Percentiles rank a stretch among this genome's conserved stretches.
Conservation (phyloP, 768 basidiomycete genomes). For the Termitomyces sp. region DNA sequence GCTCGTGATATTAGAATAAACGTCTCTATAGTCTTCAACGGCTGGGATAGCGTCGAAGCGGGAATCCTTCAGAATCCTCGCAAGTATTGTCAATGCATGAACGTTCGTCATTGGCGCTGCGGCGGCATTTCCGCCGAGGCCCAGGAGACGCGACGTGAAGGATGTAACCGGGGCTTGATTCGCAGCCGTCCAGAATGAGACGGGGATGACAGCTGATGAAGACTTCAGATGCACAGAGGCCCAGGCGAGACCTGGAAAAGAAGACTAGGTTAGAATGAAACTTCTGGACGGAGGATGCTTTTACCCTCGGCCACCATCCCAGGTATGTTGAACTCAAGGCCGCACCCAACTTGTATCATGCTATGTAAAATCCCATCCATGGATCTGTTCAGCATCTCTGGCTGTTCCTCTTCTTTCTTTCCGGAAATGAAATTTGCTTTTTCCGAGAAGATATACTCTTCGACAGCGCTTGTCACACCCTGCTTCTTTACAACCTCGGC, state of each 20-base stretch:
- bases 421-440: conserved; percentile 35
- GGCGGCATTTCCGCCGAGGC: background rate
- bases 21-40: conserved; percentile 10
- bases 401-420: conserved; percentile 23
- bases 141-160: conserved; percentile 5
- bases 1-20: conserved; percentile 28
- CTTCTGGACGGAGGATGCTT: background rate
- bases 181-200: conserved; percentile 16
- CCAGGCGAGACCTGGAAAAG: conserved; percentile 45
- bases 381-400: conserved; percentile 43
- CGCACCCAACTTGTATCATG: conserved; percentile 58
- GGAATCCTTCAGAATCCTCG: conserved; percentile 47
- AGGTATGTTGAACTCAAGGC: conserved; percentile 52
- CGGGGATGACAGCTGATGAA: conserved; percentile 26
- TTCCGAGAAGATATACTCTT: conserved; percentile 48
- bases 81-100: conserved; percentile 48
- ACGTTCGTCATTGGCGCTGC: conserved; percentile 10
- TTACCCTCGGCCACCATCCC: conserved; percentile 61
- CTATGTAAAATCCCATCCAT: conserved; percentile 57
- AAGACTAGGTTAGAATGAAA: background rate
- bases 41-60: conserved; percentile 21
- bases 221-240: conserved; percentile 40
- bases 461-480: conserved; percentile 35
- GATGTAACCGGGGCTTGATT: background rate
- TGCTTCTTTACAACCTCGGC: conserved; percentile 30